Evolutionary conservation across 2,329 filamentous ascomycete species (phyloP).

Genomic region (Penicillium psychrosexuale): DNA sequence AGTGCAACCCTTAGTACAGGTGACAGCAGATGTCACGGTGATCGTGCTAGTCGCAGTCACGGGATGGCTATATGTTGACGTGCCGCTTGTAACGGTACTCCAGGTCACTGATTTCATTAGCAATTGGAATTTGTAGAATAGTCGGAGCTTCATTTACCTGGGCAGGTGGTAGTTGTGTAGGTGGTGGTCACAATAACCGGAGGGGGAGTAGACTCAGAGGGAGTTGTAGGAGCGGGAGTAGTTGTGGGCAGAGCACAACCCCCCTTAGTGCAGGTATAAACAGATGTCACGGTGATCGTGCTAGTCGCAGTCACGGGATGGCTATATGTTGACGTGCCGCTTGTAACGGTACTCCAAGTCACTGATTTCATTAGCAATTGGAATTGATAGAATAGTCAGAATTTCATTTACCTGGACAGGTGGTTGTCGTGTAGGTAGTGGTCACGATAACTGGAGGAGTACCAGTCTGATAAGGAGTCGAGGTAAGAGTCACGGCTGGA

Average conservation of each 20-base stretch:
- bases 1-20: conserved; percentile 18
- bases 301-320: conserved; percentile 25
- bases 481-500: not conserved
- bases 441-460: conserved; percentile 19
- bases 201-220: not conserved
- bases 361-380: conserved; percentile 17
- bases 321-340: conserved; percentile 20
- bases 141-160: conserved; percentile 18
- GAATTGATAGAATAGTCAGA: not conserved
- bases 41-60: conserved; percentile 25
- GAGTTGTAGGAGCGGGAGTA: not conserved
- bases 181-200: conserved; percentile 21
- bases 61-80: conserved; percentile 21
- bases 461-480: conserved; percentile 4
- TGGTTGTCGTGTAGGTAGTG: conserved; percentile 26
- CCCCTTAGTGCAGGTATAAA: conserved; percentile 19
- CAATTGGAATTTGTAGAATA: not conserved
- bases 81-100: conserved; percentile 21
- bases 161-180: conserved; percentile 30
- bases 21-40: conserved; percentile 23
- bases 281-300: conserved; percentile 23
- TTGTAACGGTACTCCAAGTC: conserved; percentile 23
- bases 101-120: conserved; percentile 23
- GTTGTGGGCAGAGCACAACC: conserved; percentile 12
- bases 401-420: conserved; percentile 27